These are phyloP conservation scores for Cladophialophora chaetospira DNA, from an alignment of 2,329 filamentous ascomycete species.

Conservation along the genomic window DNA sequence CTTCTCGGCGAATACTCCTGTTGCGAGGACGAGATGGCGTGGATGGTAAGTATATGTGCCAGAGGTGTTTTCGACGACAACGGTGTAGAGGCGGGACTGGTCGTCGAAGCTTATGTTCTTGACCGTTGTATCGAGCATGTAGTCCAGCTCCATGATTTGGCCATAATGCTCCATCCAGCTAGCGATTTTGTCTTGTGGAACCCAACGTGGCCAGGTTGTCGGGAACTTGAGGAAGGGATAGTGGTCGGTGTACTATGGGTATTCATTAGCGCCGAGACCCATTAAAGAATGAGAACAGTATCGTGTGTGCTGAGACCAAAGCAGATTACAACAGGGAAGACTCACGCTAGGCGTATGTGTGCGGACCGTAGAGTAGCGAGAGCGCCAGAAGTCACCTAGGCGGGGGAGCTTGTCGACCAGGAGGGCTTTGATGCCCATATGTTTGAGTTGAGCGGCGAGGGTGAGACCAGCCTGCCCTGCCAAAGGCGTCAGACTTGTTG, in stretches of 20 bases:
- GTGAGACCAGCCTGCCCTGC: conserved; percentile 51
- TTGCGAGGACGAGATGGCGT: conserved; percentile 53
- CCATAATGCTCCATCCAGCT: conserved; percentile 54
- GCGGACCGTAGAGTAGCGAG: conserved; percentile 49
- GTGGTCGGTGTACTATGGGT: conserved; percentile 41
- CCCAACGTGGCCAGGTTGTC: conserved; percentile 47
- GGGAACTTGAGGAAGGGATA: conserved; percentile 37
- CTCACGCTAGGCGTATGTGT: conserved; percentile 4
- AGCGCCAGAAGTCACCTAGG: conserved; percentile 66
- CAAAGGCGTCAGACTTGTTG: background rate
- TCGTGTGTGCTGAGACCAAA: conserved; percentile 47
- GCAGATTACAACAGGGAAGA: no score
- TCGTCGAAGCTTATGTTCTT: conserved; percentile 44
- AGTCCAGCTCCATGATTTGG: conserved; percentile 52
- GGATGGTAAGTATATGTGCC: conserved; percentile 38
- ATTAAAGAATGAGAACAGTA: no score
- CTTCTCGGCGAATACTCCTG: conserved; percentile 47
- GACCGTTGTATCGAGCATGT: conserved; percentile 47
- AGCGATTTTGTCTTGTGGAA: conserved; percentile 51
- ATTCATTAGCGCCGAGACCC: no score
- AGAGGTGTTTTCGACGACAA: conserved; percentile 33
- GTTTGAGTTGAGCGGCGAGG: conserved; percentile 60
- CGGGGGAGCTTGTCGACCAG: conserved; percentile 60
- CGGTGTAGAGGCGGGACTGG: conserved; percentile 41
- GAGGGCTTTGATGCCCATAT: conserved; percentile 57